phyloP scores from a whole-genome alignment of 148 eudicot genomes.

The Rhododendron vialii region DNA sequence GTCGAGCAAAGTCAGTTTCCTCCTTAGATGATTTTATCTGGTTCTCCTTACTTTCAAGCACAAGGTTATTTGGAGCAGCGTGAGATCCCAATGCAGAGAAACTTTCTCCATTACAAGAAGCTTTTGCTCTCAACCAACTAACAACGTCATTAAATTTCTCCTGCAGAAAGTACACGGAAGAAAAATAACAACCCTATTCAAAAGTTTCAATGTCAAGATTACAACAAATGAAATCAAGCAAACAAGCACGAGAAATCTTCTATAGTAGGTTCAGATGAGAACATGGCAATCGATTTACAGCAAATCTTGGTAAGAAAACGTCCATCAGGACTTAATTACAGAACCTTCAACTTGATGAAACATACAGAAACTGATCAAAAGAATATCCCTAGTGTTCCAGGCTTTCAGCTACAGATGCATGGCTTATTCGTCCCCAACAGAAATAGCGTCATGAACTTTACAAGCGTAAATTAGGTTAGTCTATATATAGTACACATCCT shows the following conservation, averaged over 20 bases:
- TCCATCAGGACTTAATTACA: neutral
- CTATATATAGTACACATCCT: neutral
- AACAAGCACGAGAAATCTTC: neutral
- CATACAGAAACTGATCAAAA: neutral
- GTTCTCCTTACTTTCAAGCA: slow-evolving; percentile 38
- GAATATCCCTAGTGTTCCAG: neutral
- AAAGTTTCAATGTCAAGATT: neutral
- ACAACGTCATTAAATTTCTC: slow-evolving; percentile 81
- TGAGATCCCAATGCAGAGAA: slow-evolving; percentile 31
- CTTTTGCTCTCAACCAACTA: slow-evolving; percentile 71
- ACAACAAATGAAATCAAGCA: neutral
- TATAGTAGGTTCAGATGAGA: neutral
- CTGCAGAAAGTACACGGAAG: slow-evolving; percentile 26
- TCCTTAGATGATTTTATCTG: slow-evolving; percentile 26
- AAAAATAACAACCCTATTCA: neutral
- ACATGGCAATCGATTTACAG: neutral
- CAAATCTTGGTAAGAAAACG: neutral
- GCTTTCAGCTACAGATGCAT: neutral
- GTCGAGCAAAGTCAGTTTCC: slow-evolving; percentile 26
- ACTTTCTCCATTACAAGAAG: slow-evolving; percentile 37
- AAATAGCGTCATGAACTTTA: neutral
- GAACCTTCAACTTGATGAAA: neutral
- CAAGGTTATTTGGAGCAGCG: slow-evolving; percentile 28
- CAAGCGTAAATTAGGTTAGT: neutral
- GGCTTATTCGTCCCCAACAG: neutral